Percentiles rank a stretch among this genome's conserved stretches.
Evolutionary conservation across 2,329 filamentous ascomycete genomes (phyloP).

Genomic region (Incumbomyces lentus): DNA sequence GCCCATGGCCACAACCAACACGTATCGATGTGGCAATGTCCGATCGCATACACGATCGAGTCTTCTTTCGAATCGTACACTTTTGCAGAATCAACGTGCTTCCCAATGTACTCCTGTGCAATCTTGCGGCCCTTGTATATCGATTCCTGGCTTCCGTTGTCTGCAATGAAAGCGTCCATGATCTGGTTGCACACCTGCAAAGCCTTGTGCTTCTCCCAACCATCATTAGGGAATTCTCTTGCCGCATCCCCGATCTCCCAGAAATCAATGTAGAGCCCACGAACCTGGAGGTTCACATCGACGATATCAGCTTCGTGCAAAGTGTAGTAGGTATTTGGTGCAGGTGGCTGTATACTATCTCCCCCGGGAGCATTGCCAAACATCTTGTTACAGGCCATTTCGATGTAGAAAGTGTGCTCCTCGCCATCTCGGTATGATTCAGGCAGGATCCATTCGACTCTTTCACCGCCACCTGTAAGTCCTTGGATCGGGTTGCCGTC

Average conservation of each 20-base stretch:
- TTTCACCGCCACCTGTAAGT: slow-evolving; percentile 78
- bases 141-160: slow-evolving; percentile 59
- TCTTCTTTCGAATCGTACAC: slow-evolving; percentile 70
- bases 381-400: slow-evolving; percentile 99
- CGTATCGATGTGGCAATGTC: slow-evolving; percentile 95
- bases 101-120: slow-evolving; percentile 70
- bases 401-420: slow-evolving; percentile 82
- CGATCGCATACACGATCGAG: slow-evolving; percentile 75
- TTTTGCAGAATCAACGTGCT: slow-evolving; percentile 67
- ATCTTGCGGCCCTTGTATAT: slow-evolving; percentile 73
- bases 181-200: slow-evolving; percentile 75
- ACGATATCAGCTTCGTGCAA: slow-evolving; percentile 74
- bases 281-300: slow-evolving; percentile 74
- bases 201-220: slow-evolving; percentile 80
- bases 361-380: slow-evolving; percentile 84
- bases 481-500: slow-evolving; percentile 87
- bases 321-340: slow-evolving; percentile 70
- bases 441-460: slow-evolving; percentile 84
- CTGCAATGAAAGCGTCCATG: slow-evolving; percentile 79
- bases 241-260: slow-evolving; percentile 94
- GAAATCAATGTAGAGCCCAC: slow-evolving; percentile 78
- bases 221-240: slow-evolving; percentile 77
- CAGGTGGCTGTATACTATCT: slow-evolving; percentile 78
- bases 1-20: slow-evolving; percentile 99
- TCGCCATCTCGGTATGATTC: slow-evolving; percentile 71